Base-by-base conservation (phyloP, 306 rosid species). In the Cyclanthera cordifolia region DNA sequence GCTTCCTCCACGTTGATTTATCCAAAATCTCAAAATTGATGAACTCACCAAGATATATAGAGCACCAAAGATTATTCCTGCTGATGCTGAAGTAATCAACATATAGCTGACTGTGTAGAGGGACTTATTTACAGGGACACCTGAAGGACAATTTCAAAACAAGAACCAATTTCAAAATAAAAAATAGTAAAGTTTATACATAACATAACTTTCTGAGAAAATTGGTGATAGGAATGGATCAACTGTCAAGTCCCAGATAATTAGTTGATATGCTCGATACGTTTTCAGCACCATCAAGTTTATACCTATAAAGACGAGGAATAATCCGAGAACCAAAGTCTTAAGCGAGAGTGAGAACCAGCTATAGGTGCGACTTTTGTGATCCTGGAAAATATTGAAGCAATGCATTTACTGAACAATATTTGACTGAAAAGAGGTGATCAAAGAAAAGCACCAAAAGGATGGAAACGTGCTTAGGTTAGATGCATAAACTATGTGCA, bases 21-120 rank as follows among this genome's bases (percentile, higher is more conserved):
- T n/a, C n/a, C n/a, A 19, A 32, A 56, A 30, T 53, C 48, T 66
- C 48, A 54, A 65, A 45, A 57, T 71, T 41, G 57, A 43, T 32
- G 27, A 58, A 88, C 96, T 85, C 77, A 92, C 97, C 89, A 89
- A 72, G 54, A 82, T 55, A 74, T 92, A 92, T 47, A 92, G 68
- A 55, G 85, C 79, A 28, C 89, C 77, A 74, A 92, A 89, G 39
- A 91, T 82, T 72, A 87, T 67, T 70, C 97, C 95, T 13, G 96
- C 87, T 55, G 77, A 80, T 30, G 90, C 92, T 43, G 89, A 82
- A 72, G 95, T 89, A 69, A 85, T 76, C 77, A 92, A 78, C 95
- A 81, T 78, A 79, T 89, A 92, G 79, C 95, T 92, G 79, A 89
- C 72, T n/a, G 96, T 85, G 73, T 89, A 89, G 56, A 92, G 73